A percentile compares a stretch with the other conserved stretches of the same genome.
These are phyloP conservation scores for Haemoproteus tartakovskyi DNA, from an alignment of 169 alveolate species.

Conservation along the genomic window DNA sequence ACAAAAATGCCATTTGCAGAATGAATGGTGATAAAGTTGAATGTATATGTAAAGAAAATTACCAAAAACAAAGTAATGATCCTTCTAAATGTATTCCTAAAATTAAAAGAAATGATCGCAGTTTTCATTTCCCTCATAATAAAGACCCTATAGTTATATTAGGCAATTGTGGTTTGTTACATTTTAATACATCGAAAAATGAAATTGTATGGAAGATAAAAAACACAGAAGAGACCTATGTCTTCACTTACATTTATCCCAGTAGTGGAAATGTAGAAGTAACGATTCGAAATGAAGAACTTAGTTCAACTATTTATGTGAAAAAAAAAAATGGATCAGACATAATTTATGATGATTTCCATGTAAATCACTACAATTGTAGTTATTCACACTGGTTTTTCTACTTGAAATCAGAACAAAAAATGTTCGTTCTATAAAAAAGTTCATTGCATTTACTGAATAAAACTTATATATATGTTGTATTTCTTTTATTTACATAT, in stretches of 20 bases:
- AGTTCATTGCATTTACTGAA: neutral
- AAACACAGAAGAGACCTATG: conserved; percentile 6
- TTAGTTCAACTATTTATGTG: conserved; percentile 2
- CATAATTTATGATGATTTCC: conserved; percentile 10
- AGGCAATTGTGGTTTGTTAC: conserved; percentile 27
- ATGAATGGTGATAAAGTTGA: neutral
- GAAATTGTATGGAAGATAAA: conserved; percentile 45
- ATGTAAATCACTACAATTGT: conserved; percentile 7
- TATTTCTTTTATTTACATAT: too few relatives aligned
- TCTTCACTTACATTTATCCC: conserved; percentile 25
- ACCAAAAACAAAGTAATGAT: neutral
- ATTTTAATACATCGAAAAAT: conserved; percentile 1
- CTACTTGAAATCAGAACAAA: neutral
- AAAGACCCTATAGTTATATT: conserved; percentile 2
- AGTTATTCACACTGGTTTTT: conserved; percentile 7
- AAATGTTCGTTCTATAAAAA: neutral
- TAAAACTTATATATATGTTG: too few relatives aligned
- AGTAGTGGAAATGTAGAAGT: neutral
- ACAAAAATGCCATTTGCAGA: conserved; percentile 12
- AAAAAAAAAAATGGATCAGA: conserved; percentile 1
- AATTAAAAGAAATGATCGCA: neutral
- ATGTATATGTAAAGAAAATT: conserved; percentile 35
- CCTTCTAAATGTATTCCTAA: conserved; percentile 16
- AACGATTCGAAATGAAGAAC: neutral
- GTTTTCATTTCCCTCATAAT: conserved; percentile 5